phyloP scores from a whole-genome alignment of 176 grass and related monocot genomes.

The Oropetium thomaeum region DNA sequence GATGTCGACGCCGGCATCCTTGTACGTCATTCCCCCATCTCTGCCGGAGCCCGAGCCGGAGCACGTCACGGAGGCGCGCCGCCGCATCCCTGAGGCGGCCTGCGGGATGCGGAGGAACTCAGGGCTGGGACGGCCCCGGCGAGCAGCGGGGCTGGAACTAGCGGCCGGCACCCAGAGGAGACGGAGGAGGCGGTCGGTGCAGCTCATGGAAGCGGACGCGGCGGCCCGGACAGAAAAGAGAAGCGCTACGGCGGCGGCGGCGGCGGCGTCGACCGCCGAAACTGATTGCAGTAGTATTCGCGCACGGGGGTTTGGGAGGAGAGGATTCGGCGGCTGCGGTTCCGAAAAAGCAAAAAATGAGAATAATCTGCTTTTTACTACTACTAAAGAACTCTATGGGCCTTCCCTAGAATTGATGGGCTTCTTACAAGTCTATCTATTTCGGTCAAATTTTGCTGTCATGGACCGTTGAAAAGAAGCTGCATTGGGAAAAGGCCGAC shows the following conservation, averaged over 20 bases:
- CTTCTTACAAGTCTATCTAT: too few relatives aligned
- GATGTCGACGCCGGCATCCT: slow-evolving; percentile 86
- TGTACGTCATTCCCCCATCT: slow-evolving; percentile 54
- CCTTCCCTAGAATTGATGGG: too few relatives aligned
- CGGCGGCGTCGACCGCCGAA: neutral
- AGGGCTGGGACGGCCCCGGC: neutral
- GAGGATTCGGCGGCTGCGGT: too few relatives aligned
- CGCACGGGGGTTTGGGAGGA: too few relatives aligned
- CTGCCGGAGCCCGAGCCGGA: neutral
- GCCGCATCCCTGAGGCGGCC: neutral
- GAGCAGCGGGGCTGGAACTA: neutral
- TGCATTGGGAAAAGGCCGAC: too few relatives aligned
- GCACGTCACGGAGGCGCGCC: slow-evolving; percentile 34
- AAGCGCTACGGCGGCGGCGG: neutral
- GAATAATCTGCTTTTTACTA: too few relatives aligned
- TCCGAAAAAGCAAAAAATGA: too few relatives aligned
- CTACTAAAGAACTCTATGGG: too few relatives aligned
- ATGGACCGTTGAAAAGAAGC: too few relatives aligned
- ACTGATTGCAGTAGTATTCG: too few relatives aligned
- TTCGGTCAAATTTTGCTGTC: too few relatives aligned
- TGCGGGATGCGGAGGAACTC: neutral
- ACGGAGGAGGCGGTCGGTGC: slow-evolving; percentile 42
- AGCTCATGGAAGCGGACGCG: slow-evolving; percentile 39
- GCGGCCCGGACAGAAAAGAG: neutral
- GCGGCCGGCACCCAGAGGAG: slow-evolving; percentile 14